Base-by-base conservation (phyloP, 495 filamentous ascomycete species). In the Barbatosphaeria neglecta region DNA sequence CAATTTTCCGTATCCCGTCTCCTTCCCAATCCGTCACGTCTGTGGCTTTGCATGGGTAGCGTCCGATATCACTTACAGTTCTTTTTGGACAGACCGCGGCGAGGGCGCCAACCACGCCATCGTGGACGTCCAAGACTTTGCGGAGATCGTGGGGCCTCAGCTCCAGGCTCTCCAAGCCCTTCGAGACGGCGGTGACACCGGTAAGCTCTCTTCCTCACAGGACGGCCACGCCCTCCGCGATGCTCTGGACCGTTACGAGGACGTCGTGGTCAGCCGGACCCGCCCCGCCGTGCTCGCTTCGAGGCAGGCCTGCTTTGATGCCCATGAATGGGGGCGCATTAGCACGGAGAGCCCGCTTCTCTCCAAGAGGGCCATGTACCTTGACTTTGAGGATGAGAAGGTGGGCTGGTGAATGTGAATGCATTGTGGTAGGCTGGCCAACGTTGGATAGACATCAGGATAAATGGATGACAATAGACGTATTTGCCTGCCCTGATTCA, bases 281-380 rank as follows among this genome's bases (percentile, higher is more conserved):
- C 63, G 61, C 6, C 67, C 69, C 0, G 77, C 71, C 2, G 74
- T 82, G 16, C 53, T 77, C 23, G 66, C 72, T 5, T 78, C 75
- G 25, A 63, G 81, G 4, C 71, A 73, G 51, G 81, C 79, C 1
- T 82, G 80, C 53, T 40, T 82, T 1, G 81, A 83, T 57, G 80
- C 81, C 0, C 81, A 84, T 58, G 64, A 75, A 25, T 81, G 73
- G 53, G 50, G 60, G 42, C 63, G 46, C 4, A 55, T 69, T 41
- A 55, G 35, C 41, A 41, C 50, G 1, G 19, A 43, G 13, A 67
- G 63, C 46, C 63, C 66, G 10, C 45, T 69, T 6, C 47, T 69
- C 37, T 62, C 48, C 20, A 54, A 54, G 43, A 53, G 65, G 24
- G 48, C 44, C n/a, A 59, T 62, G 47, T 41, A 45, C 22, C 11